Percentiles rank a stretch among this genome's conserved stretches.
These are phyloP conservation scores for Shiraia sp. DNA, from an alignment of 2,329 filamentous ascomycete species.

Conservation along the genomic window DNA sequence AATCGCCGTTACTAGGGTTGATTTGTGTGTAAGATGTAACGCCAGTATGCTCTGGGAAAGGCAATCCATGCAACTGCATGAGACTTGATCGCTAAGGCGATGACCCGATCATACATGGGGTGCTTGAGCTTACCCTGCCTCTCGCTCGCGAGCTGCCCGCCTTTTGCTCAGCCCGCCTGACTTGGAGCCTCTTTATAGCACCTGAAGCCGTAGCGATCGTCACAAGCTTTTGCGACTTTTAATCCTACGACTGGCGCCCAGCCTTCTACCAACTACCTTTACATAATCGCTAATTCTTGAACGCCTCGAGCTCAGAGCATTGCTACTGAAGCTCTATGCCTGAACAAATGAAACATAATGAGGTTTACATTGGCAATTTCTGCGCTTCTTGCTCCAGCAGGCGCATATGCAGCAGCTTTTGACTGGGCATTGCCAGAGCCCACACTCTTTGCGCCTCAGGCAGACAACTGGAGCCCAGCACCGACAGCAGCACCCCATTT, in stretches of 20 bases:
- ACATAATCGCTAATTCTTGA: not conserved
- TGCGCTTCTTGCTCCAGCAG: conserved; percentile 33
- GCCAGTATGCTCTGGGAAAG: conserved; percentile 10
- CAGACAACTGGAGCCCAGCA: conserved; percentile 36
- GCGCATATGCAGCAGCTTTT: conserved; percentile 31
- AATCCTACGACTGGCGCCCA: not conserved
- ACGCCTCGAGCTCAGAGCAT: too few relatives aligned
- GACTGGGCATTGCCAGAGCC: conserved; percentile 32
- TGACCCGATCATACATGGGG: conserved; percentile 19
- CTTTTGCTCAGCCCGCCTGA: conserved; percentile 18
- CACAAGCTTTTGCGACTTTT: conserved; percentile 1
- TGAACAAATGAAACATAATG: conserved; percentile 25
- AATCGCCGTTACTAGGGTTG: not conserved
- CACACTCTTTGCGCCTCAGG: conserved; percentile 25
- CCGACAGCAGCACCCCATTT: conserved; percentile 32
- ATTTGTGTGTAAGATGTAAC: conserved; percentile 9
- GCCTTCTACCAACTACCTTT: conserved; percentile 1
- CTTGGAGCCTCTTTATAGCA: conserved; percentile 11
- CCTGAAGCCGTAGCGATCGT: conserved; percentile 16
- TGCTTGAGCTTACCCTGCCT: conserved; percentile 20
- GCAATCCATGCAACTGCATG: conserved; percentile 16
- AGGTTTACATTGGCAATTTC: conserved; percentile 26
- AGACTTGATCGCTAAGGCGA: conserved; percentile 23
- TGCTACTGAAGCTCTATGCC: not conserved
- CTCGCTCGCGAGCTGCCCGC: conserved; percentile 10